Percentiles rank a stretch among this genome's conserved stretches.
phyloP scores from a whole-genome alignment of 225 moss, liverwort and hornwort genomes.

The Bryum argenteum region DNA sequence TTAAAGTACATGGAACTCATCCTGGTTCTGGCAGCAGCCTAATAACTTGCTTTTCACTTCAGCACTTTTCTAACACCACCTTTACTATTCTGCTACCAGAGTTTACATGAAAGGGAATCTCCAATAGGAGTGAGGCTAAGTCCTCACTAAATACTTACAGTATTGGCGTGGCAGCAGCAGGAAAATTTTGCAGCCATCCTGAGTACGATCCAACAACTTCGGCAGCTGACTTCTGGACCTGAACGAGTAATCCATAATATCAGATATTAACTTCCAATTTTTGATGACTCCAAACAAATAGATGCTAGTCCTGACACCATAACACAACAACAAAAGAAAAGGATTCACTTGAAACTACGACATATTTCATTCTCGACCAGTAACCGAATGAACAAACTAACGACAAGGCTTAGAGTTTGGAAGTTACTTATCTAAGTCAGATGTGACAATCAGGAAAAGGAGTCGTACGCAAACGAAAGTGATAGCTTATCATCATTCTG shows the following conservation, averaged over 20 bases:
- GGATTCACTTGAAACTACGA: neutral
- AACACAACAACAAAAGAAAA: conserved; percentile 8
- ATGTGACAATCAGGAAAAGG: conserved; percentile 13
- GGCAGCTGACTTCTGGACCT: conserved; percentile 94
- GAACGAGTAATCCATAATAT: conserved; percentile 22
- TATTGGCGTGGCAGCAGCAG: conserved; percentile 70
- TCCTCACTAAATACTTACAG: conserved; percentile 53
- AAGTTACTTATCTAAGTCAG: neutral
- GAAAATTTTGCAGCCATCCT: conserved; percentile 76
- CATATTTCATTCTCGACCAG: neutral
- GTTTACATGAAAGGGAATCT: conserved; percentile 1
- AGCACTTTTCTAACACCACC: neutral
- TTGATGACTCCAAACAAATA: conserved; percentile 12
- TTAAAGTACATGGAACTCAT: conserved; percentile 11
- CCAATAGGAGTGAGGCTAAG: neutral
- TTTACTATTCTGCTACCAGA: conserved; percentile 3
- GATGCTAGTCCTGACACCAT: neutral
- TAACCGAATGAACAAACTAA: neutral
- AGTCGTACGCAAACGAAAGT: neutral
- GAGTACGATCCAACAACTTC: conserved; percentile 92
- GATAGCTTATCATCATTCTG: neutral
- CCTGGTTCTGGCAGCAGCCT: conserved; percentile 15
- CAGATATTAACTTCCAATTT: conserved; percentile 13
- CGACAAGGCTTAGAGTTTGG: neutral
- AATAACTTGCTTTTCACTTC: conserved; percentile 3